Evolutionary conservation across 2,329 filamentous ascomycete genomes (phyloP).

Genomic region (Penicillium paneum): DNA sequence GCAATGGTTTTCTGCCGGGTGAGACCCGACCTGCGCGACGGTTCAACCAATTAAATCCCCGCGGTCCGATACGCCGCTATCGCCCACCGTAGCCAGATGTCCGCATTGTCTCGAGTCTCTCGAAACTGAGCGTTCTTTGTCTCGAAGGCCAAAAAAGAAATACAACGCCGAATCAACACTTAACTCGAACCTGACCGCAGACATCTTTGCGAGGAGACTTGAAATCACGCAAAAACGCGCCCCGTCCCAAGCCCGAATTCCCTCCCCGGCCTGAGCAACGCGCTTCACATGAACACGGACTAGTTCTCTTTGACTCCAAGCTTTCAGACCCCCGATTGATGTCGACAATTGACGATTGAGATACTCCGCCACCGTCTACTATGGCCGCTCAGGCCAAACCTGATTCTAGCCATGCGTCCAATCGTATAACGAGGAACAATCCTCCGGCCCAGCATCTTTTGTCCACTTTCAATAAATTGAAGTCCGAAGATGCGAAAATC

Average conservation of each 20-base stretch:
- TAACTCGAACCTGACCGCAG: background rate
- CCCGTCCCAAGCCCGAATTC: background rate
- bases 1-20: background rate
- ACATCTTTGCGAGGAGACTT: background rate
- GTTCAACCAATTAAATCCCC: background rate
- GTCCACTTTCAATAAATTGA: constrained; percentile 24
- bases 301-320: background rate
- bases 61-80: background rate
- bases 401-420: constrained; percentile 29
- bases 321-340: background rate
- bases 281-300: background rate
- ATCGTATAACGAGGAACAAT: constrained; percentile 21
- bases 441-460: constrained; percentile 19
- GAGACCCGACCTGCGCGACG: background rate
- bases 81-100: background rate
- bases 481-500: background rate
- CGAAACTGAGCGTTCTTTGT: constrained; percentile 4
- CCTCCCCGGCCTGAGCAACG: background rate
- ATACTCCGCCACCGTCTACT: background rate
- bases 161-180: background rate
- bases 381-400: constrained; percentile 24
- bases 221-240: background rate
- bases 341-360: background rate
- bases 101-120: constrained; percentile 2
- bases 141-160: background rate